Percentiles rank a stretch among this genome's conserved stretches.
Evolutionary conservation across 2,329 filamentous ascomycete species (phyloP).

Genomic region (Colletotrichum sp.): DNA sequence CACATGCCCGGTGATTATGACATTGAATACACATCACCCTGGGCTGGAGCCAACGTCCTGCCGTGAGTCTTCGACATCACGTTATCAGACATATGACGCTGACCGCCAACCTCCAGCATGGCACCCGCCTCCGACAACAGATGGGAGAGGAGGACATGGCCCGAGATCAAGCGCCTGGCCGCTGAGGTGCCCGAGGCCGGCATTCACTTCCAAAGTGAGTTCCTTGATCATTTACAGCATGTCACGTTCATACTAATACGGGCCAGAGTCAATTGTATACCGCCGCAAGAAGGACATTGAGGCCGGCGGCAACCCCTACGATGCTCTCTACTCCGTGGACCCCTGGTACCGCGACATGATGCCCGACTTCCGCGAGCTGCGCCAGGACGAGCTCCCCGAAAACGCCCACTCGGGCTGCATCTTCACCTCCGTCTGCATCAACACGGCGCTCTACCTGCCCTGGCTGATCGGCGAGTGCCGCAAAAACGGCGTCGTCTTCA

Average conservation of each 20-base stretch:
- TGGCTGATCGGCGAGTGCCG: conserved; percentile 72
- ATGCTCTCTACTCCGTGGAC: conserved; percentile 67
- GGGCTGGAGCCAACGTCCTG: conserved; percentile 78
- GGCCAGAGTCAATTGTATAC: conserved; percentile 45
- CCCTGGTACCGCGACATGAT: conserved; percentile 79
- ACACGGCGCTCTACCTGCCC: conserved; percentile 74
- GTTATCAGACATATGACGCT: not conserved
- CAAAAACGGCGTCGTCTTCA: conserved; percentile 62
- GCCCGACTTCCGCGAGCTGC: conserved; percentile 71
- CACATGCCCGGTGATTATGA: conserved; percentile 89
- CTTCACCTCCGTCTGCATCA: conserved; percentile 76
- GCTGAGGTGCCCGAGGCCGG: conserved; percentile 72
- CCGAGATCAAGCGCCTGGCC: conserved; percentile 58
- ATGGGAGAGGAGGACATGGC: conserved; percentile 66
- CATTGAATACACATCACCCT: conserved; percentile 82
- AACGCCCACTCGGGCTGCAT: conserved; percentile 62
- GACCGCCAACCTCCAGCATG: conserved; percentile 33
- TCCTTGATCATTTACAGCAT: conserved; percentile 24
- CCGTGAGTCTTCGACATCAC: conserved; percentile 53
- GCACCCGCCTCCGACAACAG: conserved; percentile 35
- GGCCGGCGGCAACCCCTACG: conserved; percentile 67
- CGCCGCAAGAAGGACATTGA: conserved; percentile 63
- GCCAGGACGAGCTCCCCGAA: conserved; percentile 60
- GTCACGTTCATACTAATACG: conserved; percentile 38
- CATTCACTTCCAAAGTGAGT: conserved; percentile 70